These are phyloP conservation scores for Cantharellus anzutake DNA, from an alignment of 768 basidiomycete genomes.

Conservation along the genomic window DNA sequence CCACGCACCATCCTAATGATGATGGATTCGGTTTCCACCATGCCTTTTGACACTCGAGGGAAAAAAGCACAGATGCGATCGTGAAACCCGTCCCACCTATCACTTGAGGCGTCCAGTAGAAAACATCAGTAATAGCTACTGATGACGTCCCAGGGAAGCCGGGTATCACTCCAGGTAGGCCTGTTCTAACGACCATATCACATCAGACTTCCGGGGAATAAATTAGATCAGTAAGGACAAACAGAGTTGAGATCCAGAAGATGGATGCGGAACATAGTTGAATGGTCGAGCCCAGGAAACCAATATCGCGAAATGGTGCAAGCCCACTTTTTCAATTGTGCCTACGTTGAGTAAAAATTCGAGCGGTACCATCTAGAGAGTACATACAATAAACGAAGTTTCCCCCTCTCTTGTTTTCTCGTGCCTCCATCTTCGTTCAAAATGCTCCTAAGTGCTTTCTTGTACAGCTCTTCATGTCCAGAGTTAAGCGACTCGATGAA, in stretches of 20 bases:
- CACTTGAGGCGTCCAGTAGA: conserved; percentile 46
- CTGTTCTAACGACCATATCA: conserved; percentile 15
- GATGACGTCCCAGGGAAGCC: conserved; percentile 13
- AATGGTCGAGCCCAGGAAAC: conserved; percentile 29
- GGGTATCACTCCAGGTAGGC: conserved; percentile 24
- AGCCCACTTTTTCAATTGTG: background rate
- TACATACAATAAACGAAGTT: background rate
- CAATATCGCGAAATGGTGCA: conserved; percentile 25
- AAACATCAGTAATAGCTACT: conserved; percentile 24
- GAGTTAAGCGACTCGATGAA: conserved; percentile 37
- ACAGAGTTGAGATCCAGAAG: conserved; percentile 34
- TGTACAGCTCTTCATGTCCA: conserved; percentile 14
- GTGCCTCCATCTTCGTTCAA: background rate
- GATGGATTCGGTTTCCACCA: conserved; percentile 32
- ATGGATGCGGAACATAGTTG: conserved; percentile 38
- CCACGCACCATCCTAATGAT: conserved; percentile 34
- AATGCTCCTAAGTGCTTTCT: background rate
- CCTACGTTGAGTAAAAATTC: too few relatives aligned
- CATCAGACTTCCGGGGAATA: background rate
- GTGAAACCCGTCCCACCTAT: conserved; percentile 42
- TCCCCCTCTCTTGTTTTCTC: background rate
- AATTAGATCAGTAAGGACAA: conserved; percentile 13
- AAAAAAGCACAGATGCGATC: conserved; percentile 27
- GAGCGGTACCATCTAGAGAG: too few relatives aligned
- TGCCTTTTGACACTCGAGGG: conserved; percentile 34